Evolutionary conservation across 2,329 filamentous ascomycete genomes (phyloP), one percentile per base, ranked within the genome.

Genomic region (Fusarium xyrophilum): DNA sequence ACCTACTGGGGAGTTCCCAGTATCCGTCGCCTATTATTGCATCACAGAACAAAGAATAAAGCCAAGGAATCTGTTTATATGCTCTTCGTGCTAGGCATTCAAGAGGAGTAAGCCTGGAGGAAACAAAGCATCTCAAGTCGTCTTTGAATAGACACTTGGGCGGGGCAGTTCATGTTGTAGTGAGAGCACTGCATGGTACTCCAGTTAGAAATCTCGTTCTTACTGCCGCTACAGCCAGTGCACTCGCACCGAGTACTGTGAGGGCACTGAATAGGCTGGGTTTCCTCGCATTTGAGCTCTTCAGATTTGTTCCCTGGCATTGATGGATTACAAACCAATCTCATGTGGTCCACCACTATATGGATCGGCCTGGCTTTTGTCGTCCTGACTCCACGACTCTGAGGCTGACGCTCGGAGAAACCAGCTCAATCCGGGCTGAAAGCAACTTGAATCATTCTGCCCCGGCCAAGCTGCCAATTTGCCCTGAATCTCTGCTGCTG

Each of bases 131-230:
- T 12, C 25, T n/a, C 9, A 46, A 15, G 3, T 46, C 19, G 5
- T 9, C 19, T 21, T 3, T 15, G 25, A n/a, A 4, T 15, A n/a
- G 27, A 3, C 12, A 30, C 27, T 46, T 9, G 21, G 43, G 19
- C 27, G 12, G 43, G 43, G 19, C 43, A 46, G 25, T 46, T 46
- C 13, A 30, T 46, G 27, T 46, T 46, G 25, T 27, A 46, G 27
- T 6, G 12, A 21, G 43, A 28, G 43, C 43, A 46, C 25, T 46
- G 25, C 25, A 46, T 46, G 7, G 43, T 30, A 3, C 27, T 21
- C 25, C 43, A 46, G 14, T 28, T 46, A 12, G 25, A 46, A 46
- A 46, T 46, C 25, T 46, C 43, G 7, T 46, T 46, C 27, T 46
- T 46, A 4, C 43, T 28, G 7, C 43, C 43, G 10, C 27, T 30